Conservation (phyloP, 2,329 filamentous ascomycete species). For the Scolecobasidium constrictum region DNA sequence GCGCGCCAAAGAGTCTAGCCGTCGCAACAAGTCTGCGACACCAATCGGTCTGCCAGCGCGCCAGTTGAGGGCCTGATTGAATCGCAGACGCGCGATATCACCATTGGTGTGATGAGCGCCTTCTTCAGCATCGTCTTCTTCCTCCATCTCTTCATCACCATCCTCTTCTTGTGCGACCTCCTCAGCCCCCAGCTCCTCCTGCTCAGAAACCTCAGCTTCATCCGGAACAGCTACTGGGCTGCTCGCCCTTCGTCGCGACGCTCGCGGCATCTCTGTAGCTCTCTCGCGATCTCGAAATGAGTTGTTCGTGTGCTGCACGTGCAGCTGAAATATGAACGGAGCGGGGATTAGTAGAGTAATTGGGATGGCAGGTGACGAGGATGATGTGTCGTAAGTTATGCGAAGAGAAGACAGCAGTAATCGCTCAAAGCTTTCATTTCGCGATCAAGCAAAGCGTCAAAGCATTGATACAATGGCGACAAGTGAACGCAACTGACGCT, state of each 20-base stretch:
- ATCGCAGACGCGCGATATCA: constrained; percentile 45
- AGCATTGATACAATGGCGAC: too few species aligned
- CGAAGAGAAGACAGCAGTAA: background rate
- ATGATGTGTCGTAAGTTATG: too few species aligned
- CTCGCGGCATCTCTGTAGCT: background rate
- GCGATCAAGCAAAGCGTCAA: too few species aligned
- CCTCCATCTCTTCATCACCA: constrained; percentile 1
- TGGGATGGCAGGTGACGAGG: background rate
- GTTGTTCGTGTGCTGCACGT: too few species aligned
- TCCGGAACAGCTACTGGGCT: background rate
- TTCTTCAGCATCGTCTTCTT: constrained; percentile 5
- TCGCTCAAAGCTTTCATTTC: background rate
- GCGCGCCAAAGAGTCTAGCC: constrained; percentile 68
- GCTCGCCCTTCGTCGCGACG: background rate
- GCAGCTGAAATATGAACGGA: background rate
- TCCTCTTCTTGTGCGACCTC: background rate
- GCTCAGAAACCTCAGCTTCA: background rate
- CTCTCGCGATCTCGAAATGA: too few species aligned
- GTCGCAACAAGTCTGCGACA: constrained; percentile 68
- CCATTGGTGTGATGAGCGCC: background rate
- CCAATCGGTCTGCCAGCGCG: constrained; percentile 82
- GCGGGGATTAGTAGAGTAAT: background rate
- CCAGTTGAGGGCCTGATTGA: constrained; percentile 83
- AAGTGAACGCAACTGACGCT: too few species aligned
- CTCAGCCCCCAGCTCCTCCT: background rate